Conservation (phyloP, 2,329 filamentous ascomycete genomes). For the Colletotrichum caudatum region DNA sequence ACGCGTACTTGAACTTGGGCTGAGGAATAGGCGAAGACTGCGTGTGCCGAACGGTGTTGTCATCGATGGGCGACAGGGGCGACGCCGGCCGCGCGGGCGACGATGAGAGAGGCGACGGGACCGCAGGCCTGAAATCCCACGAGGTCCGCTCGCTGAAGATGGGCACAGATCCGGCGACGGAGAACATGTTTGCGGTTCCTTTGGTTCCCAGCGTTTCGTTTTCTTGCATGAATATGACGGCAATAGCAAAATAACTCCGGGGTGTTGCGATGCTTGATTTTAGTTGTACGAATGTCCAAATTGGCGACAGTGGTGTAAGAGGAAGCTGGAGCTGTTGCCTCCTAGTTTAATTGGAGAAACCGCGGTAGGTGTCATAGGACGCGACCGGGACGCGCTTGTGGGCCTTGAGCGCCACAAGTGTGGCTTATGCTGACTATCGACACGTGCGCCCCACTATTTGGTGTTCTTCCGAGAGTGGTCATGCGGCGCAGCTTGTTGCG, state of each 20-base stretch:
- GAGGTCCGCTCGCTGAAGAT: slow-evolving; percentile 56
- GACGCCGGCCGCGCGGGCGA: slow-evolving; percentile 68
- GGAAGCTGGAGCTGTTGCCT: not conserved
- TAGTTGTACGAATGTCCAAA: not conserved
- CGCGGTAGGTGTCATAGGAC: slow-evolving; percentile 13
- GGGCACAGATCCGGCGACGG: slow-evolving; percentile 55
- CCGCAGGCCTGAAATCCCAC: slow-evolving; percentile 60
- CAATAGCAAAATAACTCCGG: not conserved
- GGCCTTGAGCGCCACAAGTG: slow-evolving; percentile 11
- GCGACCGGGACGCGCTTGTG: slow-evolving; percentile 32
- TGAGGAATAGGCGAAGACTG: slow-evolving; percentile 60
- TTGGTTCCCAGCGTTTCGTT: slow-evolving; percentile 46
- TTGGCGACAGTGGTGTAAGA: not conserved
- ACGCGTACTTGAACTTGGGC: slow-evolving; percentile 62
- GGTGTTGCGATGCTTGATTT: slow-evolving; percentile 22
- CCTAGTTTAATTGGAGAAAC: slow-evolving; percentile 23
- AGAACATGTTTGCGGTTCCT: slow-evolving; percentile 53
- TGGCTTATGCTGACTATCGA: slow-evolving; percentile 5
- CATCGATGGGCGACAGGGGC: slow-evolving; percentile 57
- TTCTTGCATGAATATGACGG: slow-evolving; percentile 49
- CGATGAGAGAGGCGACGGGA: slow-evolving; percentile 70
- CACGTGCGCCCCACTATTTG: slow-evolving; percentile 28
- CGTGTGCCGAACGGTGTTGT: slow-evolving; percentile 56
- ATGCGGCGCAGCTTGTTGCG: slow-evolving; percentile 5
- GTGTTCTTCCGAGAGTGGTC: not conserved